Conservation (phyloP, 108 stramenopile species). For the Cyclotella choctawhatcheeana region DNA sequence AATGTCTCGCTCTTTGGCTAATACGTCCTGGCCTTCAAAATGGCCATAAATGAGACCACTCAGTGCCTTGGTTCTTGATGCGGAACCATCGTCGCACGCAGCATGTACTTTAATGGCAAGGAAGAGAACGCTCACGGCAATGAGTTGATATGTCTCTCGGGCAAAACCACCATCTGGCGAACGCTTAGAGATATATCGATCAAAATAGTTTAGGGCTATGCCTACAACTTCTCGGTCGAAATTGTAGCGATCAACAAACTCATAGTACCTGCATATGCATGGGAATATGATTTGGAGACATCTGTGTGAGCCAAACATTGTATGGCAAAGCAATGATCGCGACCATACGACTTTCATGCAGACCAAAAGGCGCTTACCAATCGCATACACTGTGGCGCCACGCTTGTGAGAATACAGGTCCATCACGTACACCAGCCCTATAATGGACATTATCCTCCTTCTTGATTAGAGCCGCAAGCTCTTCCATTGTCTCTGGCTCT, state of each 20-base stretch:
- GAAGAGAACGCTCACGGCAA: conserved; percentile 67
- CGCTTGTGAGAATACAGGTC: conserved; percentile 5
- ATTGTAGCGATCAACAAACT: conserved; percentile 44
- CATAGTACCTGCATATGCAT: conserved; percentile 23
- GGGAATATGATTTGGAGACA: neutral
- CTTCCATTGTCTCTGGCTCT: conserved; percentile 14
- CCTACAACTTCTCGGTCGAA: conserved; percentile 73
- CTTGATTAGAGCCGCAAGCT: conserved; percentile 4
- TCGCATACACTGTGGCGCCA: conserved; percentile 60
- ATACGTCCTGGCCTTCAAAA: conserved; percentile 1
- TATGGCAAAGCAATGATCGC: neutral
- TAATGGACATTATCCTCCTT: conserved; percentile 15
- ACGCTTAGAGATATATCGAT: conserved; percentile 53
- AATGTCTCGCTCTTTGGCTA: conserved; percentile 15
- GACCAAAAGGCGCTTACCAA: conserved; percentile 52
- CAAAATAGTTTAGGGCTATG: conserved; percentile 60
- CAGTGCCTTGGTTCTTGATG: neutral
- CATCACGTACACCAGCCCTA: neutral
- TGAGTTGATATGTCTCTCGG: conserved; percentile 55
- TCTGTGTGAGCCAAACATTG: neutral
- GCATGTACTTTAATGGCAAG: conserved; percentile 74
- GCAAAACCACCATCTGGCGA: conserved; percentile 8
- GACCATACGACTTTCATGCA: too few species aligned
- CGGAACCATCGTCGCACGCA: conserved; percentile 33
- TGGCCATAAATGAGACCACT: neutral